Evolutionary conservation across 805 yeast genomes (phyloP).

Genomic region (Huiozyma naganishii): DNA sequence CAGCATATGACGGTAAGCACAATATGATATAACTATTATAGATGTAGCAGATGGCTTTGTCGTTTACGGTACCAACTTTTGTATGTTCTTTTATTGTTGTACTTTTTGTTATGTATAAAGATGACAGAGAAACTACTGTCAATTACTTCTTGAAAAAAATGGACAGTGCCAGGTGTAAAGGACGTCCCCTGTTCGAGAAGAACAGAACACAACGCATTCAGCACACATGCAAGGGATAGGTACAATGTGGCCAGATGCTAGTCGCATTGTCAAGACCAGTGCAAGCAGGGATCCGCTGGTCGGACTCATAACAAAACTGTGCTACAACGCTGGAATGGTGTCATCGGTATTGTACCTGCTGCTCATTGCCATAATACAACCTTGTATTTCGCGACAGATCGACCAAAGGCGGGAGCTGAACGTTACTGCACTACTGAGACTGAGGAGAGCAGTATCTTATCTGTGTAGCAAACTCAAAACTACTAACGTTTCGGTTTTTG

Average conservation of each 20-base stretch:
- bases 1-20: too few relatives aligned
- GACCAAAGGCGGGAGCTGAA: constrained; percentile 31
- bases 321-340: constrained; percentile 23
- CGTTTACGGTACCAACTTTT: too few relatives aligned
- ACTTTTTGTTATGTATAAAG: too few relatives aligned
- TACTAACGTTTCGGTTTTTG: constrained; percentile 34
- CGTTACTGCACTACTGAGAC: constrained; percentile 18
- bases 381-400: constrained; percentile 31
- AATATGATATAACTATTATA: too few relatives aligned
- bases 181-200: too few relatives aligned
- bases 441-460: constrained; percentile 21
- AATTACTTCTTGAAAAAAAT: too few relatives aligned
- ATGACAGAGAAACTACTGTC: too few relatives aligned
- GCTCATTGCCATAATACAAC: constrained; percentile 27
- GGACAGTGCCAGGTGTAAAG: too few relatives aligned
- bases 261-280: constrained; percentile 6
- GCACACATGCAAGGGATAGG: too few relatives aligned
- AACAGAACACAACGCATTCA: too few relatives aligned
- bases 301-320: constrained; percentile 15
- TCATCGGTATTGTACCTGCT: constrained; percentile 14
- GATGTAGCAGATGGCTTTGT: too few relatives aligned
- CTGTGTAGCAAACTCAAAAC: constrained; percentile 19
- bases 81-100: too few relatives aligned
- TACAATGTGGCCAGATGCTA: constrained; percentile 17
- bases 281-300: constrained; percentile 14